These are phyloP conservation scores for Pulveroboletus sp. DNA, from an alignment of 768 basidiomycete genomes.

Conservation along the genomic window DNA sequence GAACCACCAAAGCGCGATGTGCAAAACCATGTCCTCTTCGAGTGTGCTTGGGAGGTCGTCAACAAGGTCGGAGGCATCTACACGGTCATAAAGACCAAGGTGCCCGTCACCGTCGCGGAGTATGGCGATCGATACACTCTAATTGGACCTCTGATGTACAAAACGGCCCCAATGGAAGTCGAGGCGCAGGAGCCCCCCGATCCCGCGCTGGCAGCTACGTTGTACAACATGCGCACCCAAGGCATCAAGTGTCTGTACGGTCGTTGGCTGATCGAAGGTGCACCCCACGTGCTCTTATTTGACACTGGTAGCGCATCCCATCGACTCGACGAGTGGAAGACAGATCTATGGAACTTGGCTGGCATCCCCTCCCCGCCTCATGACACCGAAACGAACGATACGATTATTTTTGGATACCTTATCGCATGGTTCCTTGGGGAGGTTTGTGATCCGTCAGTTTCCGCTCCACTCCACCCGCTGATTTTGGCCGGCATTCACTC, in stretches of 20 bases:
- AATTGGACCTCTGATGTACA: slow-evolving; percentile 97
- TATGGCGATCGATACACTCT: slow-evolving; percentile 94
- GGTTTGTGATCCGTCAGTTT: slow-evolving; percentile 42
- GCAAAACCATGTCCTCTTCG: slow-evolving; percentile 79
- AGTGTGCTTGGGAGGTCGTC: slow-evolving; percentile 97
- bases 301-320: slow-evolving; percentile 87
- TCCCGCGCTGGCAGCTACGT: slow-evolving; percentile 65
- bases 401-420: slow-evolving; percentile 95
- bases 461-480: slow-evolving; percentile 7
- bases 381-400: slow-evolving; percentile 97
- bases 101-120: slow-evolving; percentile 95
- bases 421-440: slow-evolving; percentile 99
- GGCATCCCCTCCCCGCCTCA: slow-evolving; percentile 96
- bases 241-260: slow-evolving; percentile 96
- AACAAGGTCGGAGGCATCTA: slow-evolving; percentile 99
- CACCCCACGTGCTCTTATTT: slow-evolving; percentile 91
- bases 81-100: slow-evolving; percentile 99
- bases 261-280: slow-evolving; percentile 97
- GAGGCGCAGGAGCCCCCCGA: slow-evolving; percentile 88
- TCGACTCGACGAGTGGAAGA: slow-evolving; percentile 97
- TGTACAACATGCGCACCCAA: slow-evolving; percentile 79
- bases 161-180: slow-evolving; percentile 98
- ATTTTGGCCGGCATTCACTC: slow-evolving; percentile 6
- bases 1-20: slow-evolving; percentile 57
- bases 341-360: slow-evolving; percentile 96